phyloP scores from a whole-genome alignment of 352 stramenopile species.

The Globisporangium uncinulatum region DNA sequence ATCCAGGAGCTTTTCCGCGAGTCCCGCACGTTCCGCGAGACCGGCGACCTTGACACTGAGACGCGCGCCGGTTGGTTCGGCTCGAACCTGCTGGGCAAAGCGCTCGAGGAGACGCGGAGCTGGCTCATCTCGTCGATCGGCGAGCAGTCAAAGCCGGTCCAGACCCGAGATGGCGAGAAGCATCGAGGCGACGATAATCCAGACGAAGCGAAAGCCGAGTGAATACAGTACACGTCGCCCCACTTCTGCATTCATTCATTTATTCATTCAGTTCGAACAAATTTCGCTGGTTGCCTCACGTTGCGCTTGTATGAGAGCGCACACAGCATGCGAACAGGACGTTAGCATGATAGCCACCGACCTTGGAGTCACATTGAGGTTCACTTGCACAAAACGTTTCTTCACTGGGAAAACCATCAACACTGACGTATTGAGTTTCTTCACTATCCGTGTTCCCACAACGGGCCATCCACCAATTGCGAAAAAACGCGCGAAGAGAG shows the following conservation, averaged over 20 bases:
- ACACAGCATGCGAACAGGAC: too few relatives aligned
- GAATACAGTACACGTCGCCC: neutral
- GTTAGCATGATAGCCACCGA: too few relatives aligned
- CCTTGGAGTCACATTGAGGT: too few relatives aligned
- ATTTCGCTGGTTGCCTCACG: too few relatives aligned
- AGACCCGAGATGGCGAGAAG: neutral
- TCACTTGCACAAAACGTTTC: too few relatives aligned
- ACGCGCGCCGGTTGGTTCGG: constrained; percentile 35
- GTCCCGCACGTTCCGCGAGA: constrained; percentile 24
- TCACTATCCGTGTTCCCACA: too few relatives aligned
- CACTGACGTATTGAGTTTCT: too few relatives aligned
- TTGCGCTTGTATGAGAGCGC: too few relatives aligned
- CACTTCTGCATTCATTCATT: too few relatives aligned
- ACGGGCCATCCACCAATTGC: neutral
- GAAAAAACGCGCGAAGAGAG: neutral
- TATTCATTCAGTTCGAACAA: too few relatives aligned
- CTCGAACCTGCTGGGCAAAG: constrained; percentile 46
- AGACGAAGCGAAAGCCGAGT: neutral
- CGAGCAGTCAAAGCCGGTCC: neutral
- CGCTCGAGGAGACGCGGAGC: constrained; percentile 43
- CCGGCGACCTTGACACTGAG: constrained; percentile 27
- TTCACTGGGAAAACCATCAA: too few relatives aligned
- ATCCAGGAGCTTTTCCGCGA: constrained; percentile 36
- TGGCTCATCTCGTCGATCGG: constrained; percentile 27
- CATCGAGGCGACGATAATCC: neutral